Conservation (phyloP, 345 rosid species). For the Eucalyptus erythrocorys region DNA sequence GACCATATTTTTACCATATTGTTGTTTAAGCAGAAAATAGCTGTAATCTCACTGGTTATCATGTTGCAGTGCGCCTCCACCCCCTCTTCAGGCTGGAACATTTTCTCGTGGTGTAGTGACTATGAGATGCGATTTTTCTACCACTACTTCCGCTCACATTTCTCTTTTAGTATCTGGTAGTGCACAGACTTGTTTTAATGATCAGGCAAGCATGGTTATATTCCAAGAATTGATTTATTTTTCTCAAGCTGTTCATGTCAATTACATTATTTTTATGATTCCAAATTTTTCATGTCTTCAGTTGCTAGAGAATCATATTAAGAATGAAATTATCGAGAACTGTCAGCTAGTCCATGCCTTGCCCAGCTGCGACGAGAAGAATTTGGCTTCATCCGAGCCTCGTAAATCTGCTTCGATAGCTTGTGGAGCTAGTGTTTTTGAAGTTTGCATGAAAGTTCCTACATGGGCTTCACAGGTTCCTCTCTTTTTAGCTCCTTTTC, state of each 20-base stretch:
- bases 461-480: slow-evolving; percentile 96
- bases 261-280: neutral
- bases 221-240: neutral
- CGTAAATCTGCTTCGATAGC: slow-evolving; percentile 91
- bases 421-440: slow-evolving; percentile 89
- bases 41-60: neutral
- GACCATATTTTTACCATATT: neutral
- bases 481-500: neutral
- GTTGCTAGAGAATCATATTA: slow-evolving; percentile 96
- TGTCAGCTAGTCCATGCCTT: slow-evolving; percentile 61
- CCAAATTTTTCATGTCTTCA: slow-evolving; percentile 15
- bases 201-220: slow-evolving; percentile 55
- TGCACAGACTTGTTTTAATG: slow-evolving; percentile 96
- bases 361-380: slow-evolving; percentile 44
- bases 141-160: slow-evolving; percentile 81
- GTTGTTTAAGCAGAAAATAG: neutral
- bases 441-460: slow-evolving; percentile 91
- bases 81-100: slow-evolving; percentile 99
- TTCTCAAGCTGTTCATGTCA: neutral
- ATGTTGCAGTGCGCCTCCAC: slow-evolving; percentile 88
- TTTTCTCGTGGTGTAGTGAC: slow-evolving; percentile 98
- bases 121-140: slow-evolving; percentile 95
- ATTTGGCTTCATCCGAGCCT: slow-evolving; percentile 46
- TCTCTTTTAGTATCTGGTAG: slow-evolving; percentile 96
- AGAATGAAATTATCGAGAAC: slow-evolving; percentile 78